Evolutionary conservation across 805 yeast species (phyloP).

Genomic region (Ogataea methylovora): DNA sequence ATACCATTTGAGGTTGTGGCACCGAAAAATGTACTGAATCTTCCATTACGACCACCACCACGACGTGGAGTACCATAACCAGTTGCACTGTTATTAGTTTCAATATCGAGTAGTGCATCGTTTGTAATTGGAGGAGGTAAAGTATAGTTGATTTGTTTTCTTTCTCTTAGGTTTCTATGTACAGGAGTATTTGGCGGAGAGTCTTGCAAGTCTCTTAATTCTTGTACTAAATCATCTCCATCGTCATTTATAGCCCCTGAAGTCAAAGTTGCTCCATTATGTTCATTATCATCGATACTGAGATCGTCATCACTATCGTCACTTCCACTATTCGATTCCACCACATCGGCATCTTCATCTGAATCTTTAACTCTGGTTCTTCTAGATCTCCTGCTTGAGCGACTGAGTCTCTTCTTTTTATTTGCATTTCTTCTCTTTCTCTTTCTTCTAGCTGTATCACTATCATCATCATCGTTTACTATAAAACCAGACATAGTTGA

Average conservation of each 20-base stretch:
- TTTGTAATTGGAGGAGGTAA: conserved; percentile 72
- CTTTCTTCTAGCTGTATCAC: conserved; percentile 3
- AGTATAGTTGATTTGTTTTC: conserved; percentile 71
- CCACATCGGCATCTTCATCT: conserved; percentile 10
- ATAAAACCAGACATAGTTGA: conserved; percentile 11
- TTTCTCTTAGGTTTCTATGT: conserved; percentile 49
- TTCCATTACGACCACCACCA: conserved; percentile 3
- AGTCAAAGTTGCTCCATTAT: conserved; percentile 1
- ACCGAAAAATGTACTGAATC: conserved; percentile 13
- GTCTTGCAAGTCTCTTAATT: conserved; percentile 57
- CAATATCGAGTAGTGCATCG: conserved; percentile 27
- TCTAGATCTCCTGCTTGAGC: conserved; percentile 1
- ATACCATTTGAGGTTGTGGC: conserved; percentile 24
- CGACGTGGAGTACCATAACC: conserved; percentile 12
- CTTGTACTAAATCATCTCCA: conserved; percentile 41
- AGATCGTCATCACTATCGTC: conserved; percentile 4
- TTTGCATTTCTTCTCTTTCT: conserved; percentile 5
- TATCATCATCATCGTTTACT: conserved; percentile 16
- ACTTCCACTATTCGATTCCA: too few relatives aligned
- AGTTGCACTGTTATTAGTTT: background rate
- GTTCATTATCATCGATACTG: conserved; percentile 6
- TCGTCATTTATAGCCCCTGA: conserved; percentile 3
- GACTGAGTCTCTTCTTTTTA: conserved; percentile 3
- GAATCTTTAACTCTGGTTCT: conserved; percentile 6
- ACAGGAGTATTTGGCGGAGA: conserved; percentile 42